These are phyloP conservation scores for Hymenoscyphus salicellus DNA, from an alignment of 2,329 filamentous ascomycete genomes.

Conservation along the genomic window DNA sequence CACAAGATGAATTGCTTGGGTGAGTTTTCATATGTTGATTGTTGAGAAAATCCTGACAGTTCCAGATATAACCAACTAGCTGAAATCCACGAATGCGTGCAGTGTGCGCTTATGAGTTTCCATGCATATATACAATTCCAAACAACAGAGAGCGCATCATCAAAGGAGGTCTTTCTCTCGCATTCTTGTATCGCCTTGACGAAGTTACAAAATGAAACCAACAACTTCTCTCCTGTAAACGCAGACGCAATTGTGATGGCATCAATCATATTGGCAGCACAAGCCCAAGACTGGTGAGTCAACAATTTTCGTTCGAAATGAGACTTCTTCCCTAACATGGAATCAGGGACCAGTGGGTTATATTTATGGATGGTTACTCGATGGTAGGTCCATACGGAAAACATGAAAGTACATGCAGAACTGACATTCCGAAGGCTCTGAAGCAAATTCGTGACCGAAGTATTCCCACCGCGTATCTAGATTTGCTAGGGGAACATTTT, in stretches of 20 bases:
- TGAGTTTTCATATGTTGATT: neutral
- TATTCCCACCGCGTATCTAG: conserved; percentile 12
- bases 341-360: conserved; percentile 21
- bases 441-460: conserved; percentile 12
- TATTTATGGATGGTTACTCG: conserved; percentile 24
- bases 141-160: conserved; percentile 12
- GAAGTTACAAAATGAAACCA: conserved; percentile 21
- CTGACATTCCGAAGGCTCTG: conserved; percentile 10
- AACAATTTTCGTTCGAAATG: neutral
- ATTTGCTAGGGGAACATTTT: conserved; percentile 10
- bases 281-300: conserved; percentile 22
- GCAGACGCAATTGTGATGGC: conserved; percentile 21
- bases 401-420: neutral
- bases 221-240: conserved; percentile 17
- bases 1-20: conserved; percentile 13
- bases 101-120: conserved; percentile 20
- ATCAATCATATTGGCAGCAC: conserved; percentile 20
- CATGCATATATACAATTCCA: conserved; percentile 20
- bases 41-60: neutral
- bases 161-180: conserved; percentile 18
- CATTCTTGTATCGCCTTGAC: conserved; percentile 14
- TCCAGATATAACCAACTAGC: conserved; percentile 19
- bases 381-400: conserved; percentile 6
- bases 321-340: neutral
- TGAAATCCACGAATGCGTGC: conserved; percentile 15